phyloP scores from a whole-genome alignment of 2,329 filamentous ascomycete genomes.

The Aspergillus transmontanensis region DNA sequence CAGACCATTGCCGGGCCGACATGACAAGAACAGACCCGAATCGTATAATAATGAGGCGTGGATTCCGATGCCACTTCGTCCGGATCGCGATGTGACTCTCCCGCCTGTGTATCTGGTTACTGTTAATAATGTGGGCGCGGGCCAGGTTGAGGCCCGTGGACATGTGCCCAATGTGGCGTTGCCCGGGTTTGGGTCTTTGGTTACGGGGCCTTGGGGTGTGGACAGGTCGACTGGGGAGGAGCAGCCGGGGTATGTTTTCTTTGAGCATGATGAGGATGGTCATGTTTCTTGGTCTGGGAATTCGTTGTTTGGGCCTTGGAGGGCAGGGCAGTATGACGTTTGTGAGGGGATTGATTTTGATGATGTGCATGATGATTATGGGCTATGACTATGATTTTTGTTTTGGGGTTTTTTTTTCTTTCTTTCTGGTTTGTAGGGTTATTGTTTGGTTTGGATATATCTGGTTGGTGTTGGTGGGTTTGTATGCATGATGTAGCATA shows the following conservation, averaged over 20 bases:
- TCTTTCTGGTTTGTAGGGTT: neutral
- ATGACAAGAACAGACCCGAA: conserved; percentile 36
- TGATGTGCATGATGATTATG: conserved; percentile 21
- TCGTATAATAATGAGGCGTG: conserved; percentile 43
- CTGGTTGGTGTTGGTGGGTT: neutral
- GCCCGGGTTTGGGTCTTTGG: conserved; percentile 35
- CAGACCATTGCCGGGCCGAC: conserved; percentile 34
- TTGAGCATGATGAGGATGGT: conserved; percentile 39
- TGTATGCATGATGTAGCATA: neutral
- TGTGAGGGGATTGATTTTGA: conserved; percentile 43
- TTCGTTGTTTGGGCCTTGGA: conserved; percentile 41
- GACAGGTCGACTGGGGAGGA: conserved; percentile 11
- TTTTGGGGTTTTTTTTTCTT: neutral
- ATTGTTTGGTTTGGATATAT: neutral
- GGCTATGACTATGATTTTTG: conserved; percentile 22
- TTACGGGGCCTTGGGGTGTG: conserved; percentile 30
- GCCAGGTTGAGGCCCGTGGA: conserved; percentile 39
- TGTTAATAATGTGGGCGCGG: conserved; percentile 37
- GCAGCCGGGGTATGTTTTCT: conserved; percentile 43
- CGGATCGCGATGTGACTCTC: conserved; percentile 33
- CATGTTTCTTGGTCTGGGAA: conserved; percentile 36
- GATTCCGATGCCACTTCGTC: conserved; percentile 38
- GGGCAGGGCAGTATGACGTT: conserved; percentile 36
- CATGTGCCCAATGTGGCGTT: conserved; percentile 39
- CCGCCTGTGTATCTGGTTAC: conserved; percentile 42